Percentiles rank a stretch among this genome's conserved stretches.
These are phyloP conservation scores for Rhododendron ovatum DNA, from an alignment of 148 eudicot genomes.

Conservation along the genomic window DNA sequence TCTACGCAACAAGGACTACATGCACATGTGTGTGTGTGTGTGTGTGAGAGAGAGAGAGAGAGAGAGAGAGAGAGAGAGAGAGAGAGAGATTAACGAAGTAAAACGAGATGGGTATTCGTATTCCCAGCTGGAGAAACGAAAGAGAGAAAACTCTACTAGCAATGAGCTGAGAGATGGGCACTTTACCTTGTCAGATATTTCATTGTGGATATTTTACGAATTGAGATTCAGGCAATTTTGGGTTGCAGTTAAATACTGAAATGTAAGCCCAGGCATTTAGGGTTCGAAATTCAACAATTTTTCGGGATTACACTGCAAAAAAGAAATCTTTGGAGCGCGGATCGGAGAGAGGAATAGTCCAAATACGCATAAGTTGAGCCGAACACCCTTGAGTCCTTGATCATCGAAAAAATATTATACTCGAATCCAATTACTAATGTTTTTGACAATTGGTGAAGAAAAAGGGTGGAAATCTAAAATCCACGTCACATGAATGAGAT, in stretches of 20 bases:
- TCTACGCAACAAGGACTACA: not conserved
- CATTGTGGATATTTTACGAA: no score
- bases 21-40: no score
- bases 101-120: not conserved
- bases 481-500: not conserved
- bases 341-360: no score
- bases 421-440: not conserved
- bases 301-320: no score
- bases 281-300: no score
- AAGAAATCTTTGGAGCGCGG: no score
- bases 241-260: not conserved
- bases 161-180: no score
- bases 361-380: rapidly evolving
- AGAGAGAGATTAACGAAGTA: not conserved
- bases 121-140: not conserved
- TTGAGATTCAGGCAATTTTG: not conserved
- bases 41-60: not conserved
- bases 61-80: not conserved
- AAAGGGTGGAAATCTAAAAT: not conserved
- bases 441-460: not conserved
- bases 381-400: no score
- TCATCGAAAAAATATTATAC: no score
- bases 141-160: no score
- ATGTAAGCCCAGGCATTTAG: no score
- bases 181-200: no score